Evolutionary conservation across 768 basidiomycete species (phyloP).

Genomic region (Leccinum disarticulatum): DNA sequence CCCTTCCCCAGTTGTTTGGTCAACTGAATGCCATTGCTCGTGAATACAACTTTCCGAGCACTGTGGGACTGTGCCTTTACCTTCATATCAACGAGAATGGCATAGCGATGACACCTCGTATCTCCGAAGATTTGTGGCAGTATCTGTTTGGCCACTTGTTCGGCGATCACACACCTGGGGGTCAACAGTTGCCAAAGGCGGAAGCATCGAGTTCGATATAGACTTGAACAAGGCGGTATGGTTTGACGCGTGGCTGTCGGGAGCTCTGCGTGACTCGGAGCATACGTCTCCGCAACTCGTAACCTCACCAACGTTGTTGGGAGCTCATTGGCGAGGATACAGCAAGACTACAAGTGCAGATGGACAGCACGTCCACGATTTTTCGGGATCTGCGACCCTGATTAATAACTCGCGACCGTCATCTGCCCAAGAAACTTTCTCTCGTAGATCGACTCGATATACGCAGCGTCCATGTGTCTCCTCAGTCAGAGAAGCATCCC

Average conservation of each 20-base stretch:
- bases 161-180: slow-evolving; percentile 38
- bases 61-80: slow-evolving; percentile 75
- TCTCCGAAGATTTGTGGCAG: slow-evolving; percentile 79
- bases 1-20: slow-evolving; percentile 57
- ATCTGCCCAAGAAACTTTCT: slow-evolving; percentile 66
- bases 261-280: slow-evolving; percentile 46
- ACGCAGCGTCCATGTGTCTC: slow-evolving; percentile 38
- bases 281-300: slow-evolving; percentile 41
- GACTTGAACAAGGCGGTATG: slow-evolving; percentile 75
- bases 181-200: slow-evolving; percentile 55
- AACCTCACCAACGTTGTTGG: slow-evolving; percentile 39
- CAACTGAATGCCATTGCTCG: slow-evolving; percentile 78
- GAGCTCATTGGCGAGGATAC: slow-evolving; percentile 46
- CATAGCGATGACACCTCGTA: slow-evolving; percentile 58
- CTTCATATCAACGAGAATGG: slow-evolving; percentile 62
- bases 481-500: slow-evolving; percentile 19
- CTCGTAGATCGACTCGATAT: slow-evolving; percentile 64
- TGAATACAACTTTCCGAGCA: slow-evolving; percentile 81
- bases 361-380: slow-evolving; percentile 38
- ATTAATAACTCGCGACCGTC: slow-evolving; percentile 34
- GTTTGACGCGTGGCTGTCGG: slow-evolving; percentile 69
- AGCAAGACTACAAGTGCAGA: slow-evolving; percentile 50
- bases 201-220: slow-evolving; percentile 85
- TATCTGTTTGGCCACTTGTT: slow-evolving; percentile 66
- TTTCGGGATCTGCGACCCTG: slow-evolving; percentile 11